These are phyloP conservation scores for Starmerella geochares DNA, from an alignment of 805 yeast genomes.

Conservation along the genomic window DNA sequence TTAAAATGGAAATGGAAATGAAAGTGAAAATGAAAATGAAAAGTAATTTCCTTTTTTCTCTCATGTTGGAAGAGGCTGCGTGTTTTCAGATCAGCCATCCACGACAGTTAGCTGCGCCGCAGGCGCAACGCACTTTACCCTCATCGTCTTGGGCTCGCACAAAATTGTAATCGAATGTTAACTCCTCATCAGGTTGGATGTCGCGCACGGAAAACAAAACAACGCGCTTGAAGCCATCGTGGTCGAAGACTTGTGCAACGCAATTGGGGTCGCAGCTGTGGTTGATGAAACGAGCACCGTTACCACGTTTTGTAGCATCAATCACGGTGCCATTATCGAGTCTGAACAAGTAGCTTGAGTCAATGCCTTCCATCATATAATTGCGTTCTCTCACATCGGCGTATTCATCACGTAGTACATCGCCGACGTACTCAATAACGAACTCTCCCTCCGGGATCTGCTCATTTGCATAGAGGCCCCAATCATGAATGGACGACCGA, in stretches of 20 bases:
- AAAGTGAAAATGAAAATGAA: no score
- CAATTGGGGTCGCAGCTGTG: slow-evolving; percentile 98
- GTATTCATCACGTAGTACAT: slow-evolving; percentile 81
- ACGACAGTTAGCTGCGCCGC: slow-evolving; percentile 83
- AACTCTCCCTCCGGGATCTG: slow-evolving; percentile 93
- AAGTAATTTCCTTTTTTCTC: no score
- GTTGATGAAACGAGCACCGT: slow-evolving; percentile 91
- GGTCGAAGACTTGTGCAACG: slow-evolving; percentile 72
- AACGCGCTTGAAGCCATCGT: slow-evolving; percentile 85
- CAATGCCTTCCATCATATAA: slow-evolving; percentile 82
- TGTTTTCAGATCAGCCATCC: slow-evolving; percentile 18
- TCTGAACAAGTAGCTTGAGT: slow-evolving; percentile 85
- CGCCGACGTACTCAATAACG: slow-evolving; percentile 98
- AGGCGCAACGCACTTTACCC: slow-evolving; percentile 78
- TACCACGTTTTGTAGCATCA: slow-evolving; percentile 96
- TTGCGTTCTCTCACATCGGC: slow-evolving; percentile 85
- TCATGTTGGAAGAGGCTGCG: no score
- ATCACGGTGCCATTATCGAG: slow-evolving; percentile 90
- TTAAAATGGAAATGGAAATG: no score
- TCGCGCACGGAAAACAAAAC: slow-evolving; percentile 89
- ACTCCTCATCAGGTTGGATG: slow-evolving; percentile 61
- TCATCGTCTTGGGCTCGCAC: slow-evolving; percentile 74
- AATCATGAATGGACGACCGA: slow-evolving; percentile 90
- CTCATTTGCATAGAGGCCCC: slow-evolving; percentile 95
- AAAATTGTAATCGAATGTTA: slow-evolving; percentile 92